Evolutionary conservation across 1,284 basidiomycete species (phyloP), one percentile per base, ranked within the genome.

Genomic region (Peniophora sp.): DNA sequence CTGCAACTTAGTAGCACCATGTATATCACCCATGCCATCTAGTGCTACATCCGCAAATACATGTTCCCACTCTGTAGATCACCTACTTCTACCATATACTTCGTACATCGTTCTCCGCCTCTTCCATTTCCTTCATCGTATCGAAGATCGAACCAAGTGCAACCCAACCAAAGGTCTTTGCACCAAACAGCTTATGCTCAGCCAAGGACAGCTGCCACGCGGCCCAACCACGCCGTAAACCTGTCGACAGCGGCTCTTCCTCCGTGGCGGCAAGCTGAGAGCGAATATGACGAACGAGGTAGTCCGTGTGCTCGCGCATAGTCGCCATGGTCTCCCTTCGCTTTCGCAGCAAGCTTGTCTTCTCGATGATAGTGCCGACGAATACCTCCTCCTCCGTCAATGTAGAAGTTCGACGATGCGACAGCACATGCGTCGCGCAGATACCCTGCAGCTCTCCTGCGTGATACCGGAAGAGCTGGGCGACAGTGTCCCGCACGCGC

Each of bases 311-410:
- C 47, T 83, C 79, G 47, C 80, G 65, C 51, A 83, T 57, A 48
- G 70, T 72, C 2, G 75, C 65, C 57, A 81, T 82, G 44, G 69
- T 60, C 43, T 81, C 76, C 51, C 67, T 70, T 41, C 80, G 70
- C 54, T 68, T 72, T 5, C 76, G 68, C n/a, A 74, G 73, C 54
- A 82, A 78, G 0, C 78, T 75, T 9, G 70, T 76, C 53, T 81
- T 80, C 24, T 78, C 78, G 0, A 76, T 68, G 51, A 85, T 84
- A 0, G 81, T 83, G 1, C 83, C 82, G 18, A 83, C 63, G 3
- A 81, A 63, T 0, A 72, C 79, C 60, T 85, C 82, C 57, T 77
- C 81, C 58, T 86, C 81, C 3, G 76, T 74, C 3, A 85, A 64
- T 56, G 72, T 68, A 0, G 70, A 66, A 3, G 62, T 62, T 27